A percentile compares a stretch with the other conserved stretches of the same genome.
These are phyloP conservation scores for Ulmus americana DNA, from an alignment of 331 rosid genomes.

Conservation along the genomic window DNA sequence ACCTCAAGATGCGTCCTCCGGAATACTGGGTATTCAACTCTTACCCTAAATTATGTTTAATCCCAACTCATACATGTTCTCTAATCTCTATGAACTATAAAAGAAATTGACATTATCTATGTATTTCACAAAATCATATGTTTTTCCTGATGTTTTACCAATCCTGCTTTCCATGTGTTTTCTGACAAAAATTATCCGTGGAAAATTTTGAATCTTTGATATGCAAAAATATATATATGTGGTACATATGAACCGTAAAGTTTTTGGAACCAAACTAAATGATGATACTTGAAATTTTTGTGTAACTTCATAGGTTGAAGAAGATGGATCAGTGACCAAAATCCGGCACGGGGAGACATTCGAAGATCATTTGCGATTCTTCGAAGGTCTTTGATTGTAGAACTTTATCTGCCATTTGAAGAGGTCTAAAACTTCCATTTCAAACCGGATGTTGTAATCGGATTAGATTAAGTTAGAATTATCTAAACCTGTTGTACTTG, in stretches of 20 bases:
- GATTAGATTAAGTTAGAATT: background rate
- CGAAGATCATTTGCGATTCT: conserved; percentile 68
- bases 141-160: background rate
- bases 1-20: conserved; percentile 95
- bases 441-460: background rate
- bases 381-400: conserved; percentile 63
- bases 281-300: background rate
- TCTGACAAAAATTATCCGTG: background rate
- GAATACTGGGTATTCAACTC: conserved; percentile 70
- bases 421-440: background rate
- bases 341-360: conserved; percentile 83
- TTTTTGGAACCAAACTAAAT: too few species aligned
- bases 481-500: too few species aligned
- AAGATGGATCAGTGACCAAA: conserved; percentile 76
- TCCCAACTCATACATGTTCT: background rate
- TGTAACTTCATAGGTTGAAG: conserved; percentile 50
- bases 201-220: background rate
- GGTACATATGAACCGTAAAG: background rate
- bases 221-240: background rate
- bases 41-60: background rate
- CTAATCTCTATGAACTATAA: background rate
- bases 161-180: background rate
- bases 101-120: background rate
- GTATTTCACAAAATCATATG: background rate
- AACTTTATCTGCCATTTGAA: background rate